Base-by-base conservation (phyloP, 306 rosid species). In the Rosa lucieae region DNA sequence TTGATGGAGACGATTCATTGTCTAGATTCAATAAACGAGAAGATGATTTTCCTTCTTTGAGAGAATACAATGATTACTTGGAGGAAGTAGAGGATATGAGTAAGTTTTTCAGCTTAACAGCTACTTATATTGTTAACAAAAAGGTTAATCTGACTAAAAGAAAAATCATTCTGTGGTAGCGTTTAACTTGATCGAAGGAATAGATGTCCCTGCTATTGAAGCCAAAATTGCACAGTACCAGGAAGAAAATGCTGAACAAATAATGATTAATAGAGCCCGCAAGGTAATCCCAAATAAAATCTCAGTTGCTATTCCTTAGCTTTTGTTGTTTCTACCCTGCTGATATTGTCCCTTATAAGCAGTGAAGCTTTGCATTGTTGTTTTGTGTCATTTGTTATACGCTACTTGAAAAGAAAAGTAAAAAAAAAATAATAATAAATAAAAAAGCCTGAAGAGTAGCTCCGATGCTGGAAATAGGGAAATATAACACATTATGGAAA, bases 41-140 rank as follows among this genome's bases (percentile, higher is more conserved):
- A 83, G 97, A 94, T 4, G 98, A 89, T 79, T 91, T 94, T 83
- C 80, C 97, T 17, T 86, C 92, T 39, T 76, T 92, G 84, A 94
- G 29, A 85, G 98, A 92, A 67, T 94, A 94, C 88, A 94, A 89
- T 82, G 97, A 94, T 84, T 94, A 91, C 78, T 80, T 91, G 92
- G 98, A 94, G 87, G 98, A 94, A 89, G 98, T 92, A 72, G 98
- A 94, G 77, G 93, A 92, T 81, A 91, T 88, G 97, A 88, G 97
- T 89, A 88, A 77, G 98, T 82, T 72, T 75, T 76, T 48, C 18
- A 52, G 43, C 8, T 53, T 51, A 15, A 8, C 10, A 18, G 40
- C 80, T 48, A 10, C 68, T 74, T n/a, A 21, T 78, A 56, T 74
- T 80, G 63, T 37, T 10, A 47, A 17, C 68, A 29, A 21, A 78